Evolutionary conservation across 2,329 filamentous ascomycete species (phyloP).

Genomic region (Microdochium bolleyi): DNA sequence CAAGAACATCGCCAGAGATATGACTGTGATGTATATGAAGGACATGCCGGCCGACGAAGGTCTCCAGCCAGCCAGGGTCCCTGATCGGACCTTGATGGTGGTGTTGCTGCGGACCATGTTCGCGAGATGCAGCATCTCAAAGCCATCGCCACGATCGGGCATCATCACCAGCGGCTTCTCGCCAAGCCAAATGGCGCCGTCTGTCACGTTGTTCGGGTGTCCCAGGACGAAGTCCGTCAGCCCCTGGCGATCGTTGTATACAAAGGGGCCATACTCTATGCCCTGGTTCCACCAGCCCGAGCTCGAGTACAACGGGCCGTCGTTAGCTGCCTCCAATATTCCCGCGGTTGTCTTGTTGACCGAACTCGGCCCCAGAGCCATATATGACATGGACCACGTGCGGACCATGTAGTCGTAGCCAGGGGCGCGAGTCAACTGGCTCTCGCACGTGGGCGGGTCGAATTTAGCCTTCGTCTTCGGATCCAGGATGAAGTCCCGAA

Average conservation of each 20-base stretch:
- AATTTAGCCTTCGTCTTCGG: constrained; percentile 1
- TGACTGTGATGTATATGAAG: constrained; percentile 14
- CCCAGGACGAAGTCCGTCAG: constrained; percentile 9
- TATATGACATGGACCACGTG: not conserved
- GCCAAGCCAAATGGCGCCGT: not conserved
- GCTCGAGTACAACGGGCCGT: not conserved
- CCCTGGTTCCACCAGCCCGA: not conserved
- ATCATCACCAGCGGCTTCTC: not conserved
- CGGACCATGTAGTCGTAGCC: constrained; percentile 2
- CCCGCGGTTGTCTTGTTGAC: constrained; percentile 6
- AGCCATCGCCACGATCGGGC: not conserved
- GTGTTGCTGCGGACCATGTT: constrained; percentile 10
- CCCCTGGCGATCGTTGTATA: constrained; percentile 7
- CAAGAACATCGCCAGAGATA: constrained; percentile 37
- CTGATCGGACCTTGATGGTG: constrained; percentile 6
- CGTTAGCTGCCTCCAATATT: constrained; percentile 2
- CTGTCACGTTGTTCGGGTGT: constrained; percentile 6
- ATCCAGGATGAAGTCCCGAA: constrained; percentile 8
- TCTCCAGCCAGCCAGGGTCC: constrained; percentile 6
- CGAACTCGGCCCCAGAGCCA: constrained; percentile 8
- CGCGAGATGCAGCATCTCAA: constrained; percentile 8
- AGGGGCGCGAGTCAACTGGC: constrained; percentile 4
- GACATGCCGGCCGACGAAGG: constrained; percentile 10
- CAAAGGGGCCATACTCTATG: constrained; percentile 2
- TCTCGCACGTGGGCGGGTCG: constrained; percentile 8